Percentiles rank a stretch among this genome's conserved stretches.
Evolutionary conservation across 257 asterid genomes (phyloP).

Genomic region (Solanum chaucha): DNA sequence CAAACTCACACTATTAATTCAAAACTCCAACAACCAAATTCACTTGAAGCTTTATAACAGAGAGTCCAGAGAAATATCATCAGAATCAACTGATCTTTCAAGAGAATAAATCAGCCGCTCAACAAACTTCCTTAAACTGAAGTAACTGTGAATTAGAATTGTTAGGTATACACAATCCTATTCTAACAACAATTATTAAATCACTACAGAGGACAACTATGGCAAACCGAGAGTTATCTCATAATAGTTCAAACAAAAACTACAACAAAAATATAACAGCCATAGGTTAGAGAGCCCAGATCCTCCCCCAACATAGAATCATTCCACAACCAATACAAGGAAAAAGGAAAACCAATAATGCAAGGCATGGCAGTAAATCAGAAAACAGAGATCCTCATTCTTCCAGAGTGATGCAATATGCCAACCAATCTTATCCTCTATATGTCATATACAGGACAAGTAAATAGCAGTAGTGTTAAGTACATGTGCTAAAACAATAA

Average conservation of each 20-base stretch:
- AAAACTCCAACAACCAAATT: background rate
- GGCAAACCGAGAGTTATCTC: no score
- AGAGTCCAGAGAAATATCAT: background rate
- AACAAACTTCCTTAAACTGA: background rate
- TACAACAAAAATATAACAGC: background rate
- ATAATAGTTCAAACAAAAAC: background rate
- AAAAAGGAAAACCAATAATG: background rate
- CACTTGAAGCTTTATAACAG: background rate
- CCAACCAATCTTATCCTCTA: background rate
- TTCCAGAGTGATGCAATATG: background rate
- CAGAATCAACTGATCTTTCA: background rate
- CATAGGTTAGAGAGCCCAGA: background rate
- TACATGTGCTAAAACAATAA: background rate
- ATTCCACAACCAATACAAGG: background rate
- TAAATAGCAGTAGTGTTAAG: background rate
- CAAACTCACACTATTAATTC: background rate
- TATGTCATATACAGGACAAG: background rate
- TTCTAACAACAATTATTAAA: background rate
- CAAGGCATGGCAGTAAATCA: background rate
- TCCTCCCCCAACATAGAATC: background rate
- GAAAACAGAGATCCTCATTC: background rate
- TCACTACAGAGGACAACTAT: background rate
- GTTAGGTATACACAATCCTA: background rate
- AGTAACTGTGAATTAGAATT: background rate
- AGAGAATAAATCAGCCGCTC: background rate